A percentile compares a stretch with the other conserved stretches of the same genome.
phyloP scores from a whole-genome alignment of 1,139 yeast species.

The Taphrina confusa region DNA sequence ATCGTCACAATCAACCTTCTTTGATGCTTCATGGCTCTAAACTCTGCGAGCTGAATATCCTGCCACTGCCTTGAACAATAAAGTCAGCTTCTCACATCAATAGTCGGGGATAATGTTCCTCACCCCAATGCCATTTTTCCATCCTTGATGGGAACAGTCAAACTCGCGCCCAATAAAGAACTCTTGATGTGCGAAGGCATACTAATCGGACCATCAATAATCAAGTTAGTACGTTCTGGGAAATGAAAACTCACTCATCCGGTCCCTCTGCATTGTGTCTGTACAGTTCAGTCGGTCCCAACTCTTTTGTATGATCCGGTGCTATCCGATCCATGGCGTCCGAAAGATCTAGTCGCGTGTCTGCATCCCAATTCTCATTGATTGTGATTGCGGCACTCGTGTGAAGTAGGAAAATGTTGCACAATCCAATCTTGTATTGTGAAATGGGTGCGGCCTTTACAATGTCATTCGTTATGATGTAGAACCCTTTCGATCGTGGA shows the following conservation, averaged over 20 bases:
- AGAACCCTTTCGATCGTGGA: conserved; percentile 66
- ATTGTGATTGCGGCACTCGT: conserved; percentile 75
- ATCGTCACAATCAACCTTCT: conserved; percentile 72
- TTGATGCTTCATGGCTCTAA: conserved; percentile 63
- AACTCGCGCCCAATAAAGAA: conserved; percentile 60
- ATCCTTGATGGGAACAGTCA: conserved; percentile 66
- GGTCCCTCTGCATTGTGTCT: conserved; percentile 69
- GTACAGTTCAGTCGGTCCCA: conserved; percentile 45
- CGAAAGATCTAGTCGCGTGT: conserved; percentile 69
- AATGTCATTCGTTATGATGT: conserved; percentile 70
- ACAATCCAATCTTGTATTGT: conserved; percentile 61
- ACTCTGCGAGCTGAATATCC: conserved; percentile 74
- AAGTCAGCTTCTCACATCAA: background rate
- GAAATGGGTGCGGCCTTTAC: conserved; percentile 57
- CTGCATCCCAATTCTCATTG: conserved; percentile 80
- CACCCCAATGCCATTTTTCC: conserved; percentile 73
- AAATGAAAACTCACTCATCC: conserved; percentile 4
- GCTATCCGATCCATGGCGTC: conserved; percentile 63
- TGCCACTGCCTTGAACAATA: conserved; percentile 64
- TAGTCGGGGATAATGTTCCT: background rate
- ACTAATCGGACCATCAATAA: conserved; percentile 57
- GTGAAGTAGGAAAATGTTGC: conserved; percentile 71
- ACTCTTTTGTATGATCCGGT: conserved; percentile 54
- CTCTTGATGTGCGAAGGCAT: conserved; percentile 76
- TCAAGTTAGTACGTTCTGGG: background rate